Conservation (phyloP, 2,329 filamentous ascomycete species). For the Apiospora arundinis region DNA sequence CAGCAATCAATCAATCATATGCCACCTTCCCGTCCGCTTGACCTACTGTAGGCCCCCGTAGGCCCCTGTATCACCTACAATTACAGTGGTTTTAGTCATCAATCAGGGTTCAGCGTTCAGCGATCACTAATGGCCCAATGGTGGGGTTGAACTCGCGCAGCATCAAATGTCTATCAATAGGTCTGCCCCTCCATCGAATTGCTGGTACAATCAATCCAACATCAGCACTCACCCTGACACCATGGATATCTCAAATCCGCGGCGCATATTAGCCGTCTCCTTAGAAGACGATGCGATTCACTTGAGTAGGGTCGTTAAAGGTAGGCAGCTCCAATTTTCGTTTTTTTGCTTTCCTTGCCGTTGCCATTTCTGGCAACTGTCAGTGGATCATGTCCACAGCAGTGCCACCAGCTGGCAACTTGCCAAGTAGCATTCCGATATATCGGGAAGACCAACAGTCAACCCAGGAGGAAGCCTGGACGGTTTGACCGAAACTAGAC, state of each 20-base stretch:
- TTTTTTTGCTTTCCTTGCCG: not conserved
- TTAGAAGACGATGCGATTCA: slow-evolving; percentile 52
- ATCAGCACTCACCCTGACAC: slow-evolving; percentile 17
- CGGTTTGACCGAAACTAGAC: not conserved
- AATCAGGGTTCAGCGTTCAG: slow-evolving; percentile 23
- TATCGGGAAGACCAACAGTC: not conserved
- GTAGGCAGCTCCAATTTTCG: slow-evolving; percentile 41
- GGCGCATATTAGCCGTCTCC: slow-evolving; percentile 65
- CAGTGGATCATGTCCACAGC: not conserved
- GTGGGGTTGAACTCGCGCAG: slow-evolving; percentile 15
- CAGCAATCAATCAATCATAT: too few relatives aligned
- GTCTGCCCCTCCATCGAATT: slow-evolving; percentile 27
- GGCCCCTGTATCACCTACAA: not conserved
- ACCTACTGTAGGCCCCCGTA: too few relatives aligned
- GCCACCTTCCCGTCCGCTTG: too few relatives aligned
- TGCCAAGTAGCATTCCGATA: not conserved
- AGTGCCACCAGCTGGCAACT: slow-evolving; percentile 13
- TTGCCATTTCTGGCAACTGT: not conserved
- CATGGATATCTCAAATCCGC: slow-evolving; percentile 56
- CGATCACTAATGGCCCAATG: slow-evolving; percentile 5
- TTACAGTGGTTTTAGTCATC: slow-evolving; percentile 19
- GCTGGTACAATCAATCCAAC: slow-evolving; percentile 19
- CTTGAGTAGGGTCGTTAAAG: slow-evolving; percentile 59
- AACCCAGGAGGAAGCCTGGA: not conserved
- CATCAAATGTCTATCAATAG: not conserved